Evolutionary conservation across 2,329 filamentous ascomycete species (phyloP), one percentile per base, ranked within the genome.

Genomic region (Cladosporium sp.): DNA sequence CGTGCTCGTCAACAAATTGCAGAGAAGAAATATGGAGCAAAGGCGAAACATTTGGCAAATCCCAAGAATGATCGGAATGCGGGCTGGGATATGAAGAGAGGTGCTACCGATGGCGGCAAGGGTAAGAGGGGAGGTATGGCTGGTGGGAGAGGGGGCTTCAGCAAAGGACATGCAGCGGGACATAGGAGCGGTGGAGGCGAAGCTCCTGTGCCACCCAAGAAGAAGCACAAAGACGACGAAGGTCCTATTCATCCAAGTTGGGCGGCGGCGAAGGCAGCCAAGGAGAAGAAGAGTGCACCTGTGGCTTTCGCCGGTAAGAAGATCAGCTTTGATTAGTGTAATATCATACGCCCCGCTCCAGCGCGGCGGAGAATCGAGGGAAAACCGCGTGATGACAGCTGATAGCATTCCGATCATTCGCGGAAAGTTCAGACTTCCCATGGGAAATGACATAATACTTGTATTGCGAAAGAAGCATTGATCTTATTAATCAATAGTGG

Each of bases 11-110:
- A 87, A 65, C 81, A 83, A 19, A 86, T 93, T 54, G 87, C 83
- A 75, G 87, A 92, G 72, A 85, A 88, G 72, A 92, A 91, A 65
- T 92, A 78, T 66, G 87, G 87, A 46, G 75, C 77, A 11, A 77
- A 79, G 56, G 89, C 88, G 1, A 86, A 84, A 60, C 87, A 90
- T 63, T 45, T 84, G 3, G 67, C 83, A 41, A 74, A 76, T 9
- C 63, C 72, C 54, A 59, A 65, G 46, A 59, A 57, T 31, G 61
- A 63, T 38, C 70, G 76, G 41, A 75, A 81, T 59, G 67, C 69
- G 34, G 81, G 79, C 2, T 84, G 82, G 80, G 82, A 84, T 68
- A 59, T 74, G 4, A 77, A 79, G 54, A 70, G 74, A 32, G 82
- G 82, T 9, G 82, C 82, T n/a, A 64, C 63, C 14, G 62, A 61